Evolutionary conservation across 2,329 filamentous ascomycete species (phyloP).

Genomic region (Tolypocladium tundrense): DNA sequence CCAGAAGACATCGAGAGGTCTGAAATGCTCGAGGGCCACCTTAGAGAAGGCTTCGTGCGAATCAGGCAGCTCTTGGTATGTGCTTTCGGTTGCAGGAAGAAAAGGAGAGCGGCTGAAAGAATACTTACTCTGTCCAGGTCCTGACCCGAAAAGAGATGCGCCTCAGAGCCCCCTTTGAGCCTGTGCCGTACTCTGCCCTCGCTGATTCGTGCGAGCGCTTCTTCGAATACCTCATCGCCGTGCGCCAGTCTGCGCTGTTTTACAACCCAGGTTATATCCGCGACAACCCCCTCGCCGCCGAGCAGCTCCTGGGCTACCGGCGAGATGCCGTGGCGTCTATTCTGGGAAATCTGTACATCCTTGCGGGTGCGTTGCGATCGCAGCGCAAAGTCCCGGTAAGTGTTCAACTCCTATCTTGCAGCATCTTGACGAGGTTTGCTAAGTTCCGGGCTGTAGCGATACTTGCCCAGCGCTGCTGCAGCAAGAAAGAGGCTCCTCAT

Average conservation of each 20-base stretch:
- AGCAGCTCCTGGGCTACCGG: constrained; percentile 37
- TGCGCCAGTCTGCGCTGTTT: constrained; percentile 47
- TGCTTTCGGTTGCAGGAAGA: neutral
- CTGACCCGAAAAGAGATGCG: constrained; percentile 50
- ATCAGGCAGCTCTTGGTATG: constrained; percentile 43
- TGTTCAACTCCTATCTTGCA: neutral
- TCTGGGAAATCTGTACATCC: constrained; percentile 46
- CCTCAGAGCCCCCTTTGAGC: constrained; percentile 45
- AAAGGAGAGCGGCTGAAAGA: neutral
- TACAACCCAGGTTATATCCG: constrained; percentile 44
- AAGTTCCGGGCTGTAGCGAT: constrained; percentile 23
- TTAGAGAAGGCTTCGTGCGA: constrained; percentile 50
- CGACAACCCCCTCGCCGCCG: constrained; percentile 37
- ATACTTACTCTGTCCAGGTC: constrained; percentile 16
- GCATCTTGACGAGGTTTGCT: neutral
- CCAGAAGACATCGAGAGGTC: constrained; percentile 39
- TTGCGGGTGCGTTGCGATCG: constrained; percentile 43
- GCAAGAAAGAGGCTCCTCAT: constrained; percentile 41
- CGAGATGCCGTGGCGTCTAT: constrained; percentile 48
- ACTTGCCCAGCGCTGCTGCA: constrained; percentile 45
- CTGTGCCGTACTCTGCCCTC: constrained; percentile 44
- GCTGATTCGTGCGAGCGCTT: constrained; percentile 46
- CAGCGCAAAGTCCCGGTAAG: constrained; percentile 38
- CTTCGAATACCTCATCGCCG: constrained; percentile 47
- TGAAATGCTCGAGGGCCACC: constrained; percentile 46